Conservation (phyloP, 2,329 filamentous ascomycete genomes). For the Pestalotiopsis sp. region DNA sequence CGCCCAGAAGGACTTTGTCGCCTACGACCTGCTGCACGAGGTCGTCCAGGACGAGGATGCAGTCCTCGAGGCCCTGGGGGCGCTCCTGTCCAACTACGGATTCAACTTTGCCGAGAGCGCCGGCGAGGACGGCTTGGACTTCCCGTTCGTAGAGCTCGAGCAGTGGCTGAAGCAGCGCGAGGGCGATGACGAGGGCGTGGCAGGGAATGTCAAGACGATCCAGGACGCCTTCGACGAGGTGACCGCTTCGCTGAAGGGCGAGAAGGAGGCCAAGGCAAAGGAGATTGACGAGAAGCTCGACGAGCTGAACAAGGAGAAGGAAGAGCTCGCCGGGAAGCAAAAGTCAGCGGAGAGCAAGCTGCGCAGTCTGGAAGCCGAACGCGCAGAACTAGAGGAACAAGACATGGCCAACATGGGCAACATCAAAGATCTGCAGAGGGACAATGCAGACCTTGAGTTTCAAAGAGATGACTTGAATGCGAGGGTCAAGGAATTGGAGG, state of each 20-base stretch:
- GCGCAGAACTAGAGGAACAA: too few species aligned
- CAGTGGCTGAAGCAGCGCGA: neutral
- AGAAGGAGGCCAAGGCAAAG: neutral
- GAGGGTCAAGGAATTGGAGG: neutral
- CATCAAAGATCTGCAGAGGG: too few species aligned
- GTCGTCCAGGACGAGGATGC: neutral
- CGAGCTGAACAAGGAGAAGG: neutral
- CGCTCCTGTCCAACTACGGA: neutral
- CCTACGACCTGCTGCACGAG: neutral
- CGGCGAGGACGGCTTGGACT: neutral
- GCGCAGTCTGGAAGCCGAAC: too few species aligned
- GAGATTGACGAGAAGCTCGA: neutral
- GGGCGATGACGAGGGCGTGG: neutral
- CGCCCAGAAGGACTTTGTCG: neutral
- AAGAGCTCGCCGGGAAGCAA: neutral
- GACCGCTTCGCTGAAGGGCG: neutral
- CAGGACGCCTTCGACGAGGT: neutral
- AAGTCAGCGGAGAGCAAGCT: too few species aligned
- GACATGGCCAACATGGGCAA: too few species aligned
- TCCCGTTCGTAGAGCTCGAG: neutral
- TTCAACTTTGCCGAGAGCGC: neutral
- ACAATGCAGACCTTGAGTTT: too few species aligned
- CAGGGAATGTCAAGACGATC: neutral
- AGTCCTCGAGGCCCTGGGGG: neutral
- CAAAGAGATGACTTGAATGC: neutral